Evolutionary conservation across 2,329 filamentous ascomycete species (phyloP).

Genomic region (Didymella pinodella): DNA sequence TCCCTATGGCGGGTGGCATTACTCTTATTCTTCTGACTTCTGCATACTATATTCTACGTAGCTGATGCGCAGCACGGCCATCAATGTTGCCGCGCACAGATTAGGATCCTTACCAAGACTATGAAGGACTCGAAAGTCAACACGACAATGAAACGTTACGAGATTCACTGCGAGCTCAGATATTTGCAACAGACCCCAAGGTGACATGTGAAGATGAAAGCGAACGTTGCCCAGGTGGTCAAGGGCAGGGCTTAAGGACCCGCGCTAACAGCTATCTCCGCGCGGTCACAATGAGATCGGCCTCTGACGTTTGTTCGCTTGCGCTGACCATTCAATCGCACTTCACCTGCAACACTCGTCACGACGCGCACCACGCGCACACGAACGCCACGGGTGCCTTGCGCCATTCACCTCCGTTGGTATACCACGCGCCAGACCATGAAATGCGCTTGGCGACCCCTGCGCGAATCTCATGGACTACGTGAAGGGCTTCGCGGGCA

Average conservation of each 20-base stretch:
- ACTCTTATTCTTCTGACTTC: conserved; percentile 26
- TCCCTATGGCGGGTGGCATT: conserved; percentile 8
- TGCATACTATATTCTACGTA: conserved; percentile 39
- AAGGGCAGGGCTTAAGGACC: too few relatives aligned
- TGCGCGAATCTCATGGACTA: conserved; percentile 2
- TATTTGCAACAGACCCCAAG: background rate
- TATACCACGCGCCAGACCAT: background rate
- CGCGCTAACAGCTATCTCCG: conserved; percentile 11
- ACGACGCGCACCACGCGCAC: conserved; percentile 2
- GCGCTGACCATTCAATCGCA: conserved; percentile 24
- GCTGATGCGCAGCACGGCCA: conserved; percentile 23
- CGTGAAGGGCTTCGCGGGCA: background rate
- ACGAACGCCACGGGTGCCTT: background rate
- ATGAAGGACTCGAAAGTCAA: conserved; percentile 14
- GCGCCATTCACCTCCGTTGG: background rate
- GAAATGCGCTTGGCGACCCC: background rate
- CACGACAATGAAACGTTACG: conserved; percentile 8
- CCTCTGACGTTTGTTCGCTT: conserved; percentile 27
- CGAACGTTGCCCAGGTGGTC: too few relatives aligned
- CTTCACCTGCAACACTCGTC: conserved; percentile 16
- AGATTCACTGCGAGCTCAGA: background rate
- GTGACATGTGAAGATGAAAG: background rate
- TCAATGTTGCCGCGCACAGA: conserved; percentile 11
- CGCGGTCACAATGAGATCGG: conserved; percentile 10
- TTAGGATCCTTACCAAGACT: conserved; percentile 2